Conservation (phyloP, 164 flowering plant genomes). For the Santalum album region DNA sequence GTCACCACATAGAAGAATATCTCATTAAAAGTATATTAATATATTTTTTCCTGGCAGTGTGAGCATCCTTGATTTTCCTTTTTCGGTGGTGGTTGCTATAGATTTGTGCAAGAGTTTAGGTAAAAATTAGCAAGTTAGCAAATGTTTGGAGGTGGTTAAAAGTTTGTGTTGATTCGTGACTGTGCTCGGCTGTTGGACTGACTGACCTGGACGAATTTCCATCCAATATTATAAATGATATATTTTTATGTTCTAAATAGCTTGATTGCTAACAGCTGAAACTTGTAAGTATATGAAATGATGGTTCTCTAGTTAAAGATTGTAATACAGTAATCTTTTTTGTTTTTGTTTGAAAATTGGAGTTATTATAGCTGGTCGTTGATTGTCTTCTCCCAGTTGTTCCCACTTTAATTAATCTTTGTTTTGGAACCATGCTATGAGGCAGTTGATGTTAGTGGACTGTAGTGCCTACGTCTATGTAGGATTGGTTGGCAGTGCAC, state of each 20-base stretch:
- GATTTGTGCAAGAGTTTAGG: conserved; percentile 22
- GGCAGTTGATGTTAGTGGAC: too few relatives aligned
- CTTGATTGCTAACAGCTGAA: conserved; percentile 30
- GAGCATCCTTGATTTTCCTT: conserved; percentile 26
- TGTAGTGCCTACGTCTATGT: too few relatives aligned
- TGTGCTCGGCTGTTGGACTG: conserved; percentile 30
- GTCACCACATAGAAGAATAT: conserved; percentile 20
- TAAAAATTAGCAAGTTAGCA: conserved; percentile 16
- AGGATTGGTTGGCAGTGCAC: too few relatives aligned
- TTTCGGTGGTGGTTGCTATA: conserved; percentile 13
- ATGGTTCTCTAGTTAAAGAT: conserved; percentile 13
- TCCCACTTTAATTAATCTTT: too few relatives aligned
- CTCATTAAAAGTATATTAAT: conserved; percentile 18
- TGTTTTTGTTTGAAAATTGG: too few relatives aligned
- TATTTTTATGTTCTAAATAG: conserved; percentile 20
- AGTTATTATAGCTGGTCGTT: too few relatives aligned
- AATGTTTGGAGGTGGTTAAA: conserved; percentile 15
- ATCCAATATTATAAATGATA: conserved; percentile 14
- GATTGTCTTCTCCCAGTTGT: too few relatives aligned
- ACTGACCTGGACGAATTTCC: conserved; percentile 14
- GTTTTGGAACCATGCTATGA: too few relatives aligned
- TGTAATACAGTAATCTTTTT: background rate
- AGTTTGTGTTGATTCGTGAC: conserved; percentile 17
- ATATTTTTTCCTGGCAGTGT: conserved; percentile 26
- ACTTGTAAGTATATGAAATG: conserved; percentile 25